These are phyloP conservation scores for Beauveria medogensis DNA, from an alignment of 2,329 filamentous ascomycete species.

Conservation along the genomic window DNA sequence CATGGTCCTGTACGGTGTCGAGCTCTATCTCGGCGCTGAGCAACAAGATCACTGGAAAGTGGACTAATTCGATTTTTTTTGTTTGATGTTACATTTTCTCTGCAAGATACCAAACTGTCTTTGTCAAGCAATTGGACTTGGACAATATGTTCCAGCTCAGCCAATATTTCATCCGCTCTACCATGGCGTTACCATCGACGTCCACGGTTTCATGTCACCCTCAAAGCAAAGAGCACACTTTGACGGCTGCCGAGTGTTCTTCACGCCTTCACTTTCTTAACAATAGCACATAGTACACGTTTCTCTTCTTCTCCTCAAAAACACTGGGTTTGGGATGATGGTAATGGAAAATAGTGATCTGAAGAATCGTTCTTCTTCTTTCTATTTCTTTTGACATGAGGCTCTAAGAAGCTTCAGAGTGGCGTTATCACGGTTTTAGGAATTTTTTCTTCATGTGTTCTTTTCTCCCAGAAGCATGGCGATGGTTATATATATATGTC, in stretches of 20 bases:
- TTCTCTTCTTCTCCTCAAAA: not conserved
- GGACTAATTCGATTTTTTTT: conserved; percentile 44
- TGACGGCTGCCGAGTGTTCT: not conserved
- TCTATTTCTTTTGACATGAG: not conserved
- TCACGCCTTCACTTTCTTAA: not conserved
- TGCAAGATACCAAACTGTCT: conserved; percentile 6
- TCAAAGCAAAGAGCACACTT: conserved; percentile 1
- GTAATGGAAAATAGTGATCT: conserved; percentile 5
- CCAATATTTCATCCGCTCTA: not conserved
- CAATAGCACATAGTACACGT: not conserved
- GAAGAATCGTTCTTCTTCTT: not conserved
- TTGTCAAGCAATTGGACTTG: not conserved
- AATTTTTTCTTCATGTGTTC: conserved; percentile 17
- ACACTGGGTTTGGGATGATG: conserved; percentile 1
- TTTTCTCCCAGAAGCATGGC: conserved; percentile 12
- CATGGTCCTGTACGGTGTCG: conserved; percentile 82
- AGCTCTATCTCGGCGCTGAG: conserved; percentile 78
- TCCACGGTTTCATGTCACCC: not conserved
- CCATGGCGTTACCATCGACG: not conserved
- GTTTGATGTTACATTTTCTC: conserved; percentile 2
- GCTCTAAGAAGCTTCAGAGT: conserved; percentile 11
- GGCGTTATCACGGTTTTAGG: conserved; percentile 22
- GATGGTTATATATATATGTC: conserved; percentile 5
- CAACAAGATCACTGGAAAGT: conserved; percentile 94
- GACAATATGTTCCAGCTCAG: not conserved